Conservation (phyloP, 768 basidiomycete genomes). For the Serendipita sp. region DNA sequence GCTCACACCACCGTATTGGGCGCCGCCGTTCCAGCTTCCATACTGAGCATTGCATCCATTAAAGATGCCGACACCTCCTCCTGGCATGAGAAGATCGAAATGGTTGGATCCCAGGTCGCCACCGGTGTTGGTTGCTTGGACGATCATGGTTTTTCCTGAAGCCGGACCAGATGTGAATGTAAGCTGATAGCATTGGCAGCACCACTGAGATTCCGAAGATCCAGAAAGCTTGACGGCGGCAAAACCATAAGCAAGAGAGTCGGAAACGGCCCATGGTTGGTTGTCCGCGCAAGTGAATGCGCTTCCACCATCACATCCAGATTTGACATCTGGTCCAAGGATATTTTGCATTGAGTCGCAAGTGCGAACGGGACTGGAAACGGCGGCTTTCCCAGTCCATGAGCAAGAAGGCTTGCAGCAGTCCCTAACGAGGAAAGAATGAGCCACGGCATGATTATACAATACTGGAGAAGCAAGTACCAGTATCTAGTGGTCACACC, state of each 20-base stretch:
- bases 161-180: constrained; percentile 16
- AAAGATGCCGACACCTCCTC: constrained; percentile 14
- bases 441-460: background rate
- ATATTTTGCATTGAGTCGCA: constrained; percentile 9
- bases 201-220: constrained; percentile 9
- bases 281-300: constrained; percentile 11
- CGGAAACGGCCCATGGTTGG: constrained; percentile 10
- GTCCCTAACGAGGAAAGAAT: constrained; percentile 6
- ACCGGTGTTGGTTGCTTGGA: constrained; percentile 16
- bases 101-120: constrained; percentile 7
- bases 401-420: constrained; percentile 12
- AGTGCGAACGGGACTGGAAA: constrained; percentile 9
- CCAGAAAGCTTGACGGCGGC: constrained; percentile 12
- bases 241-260: constrained; percentile 11
- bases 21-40: constrained; percentile 8
- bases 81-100: constrained; percentile 11
- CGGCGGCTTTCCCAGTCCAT: constrained; percentile 11
- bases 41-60: constrained; percentile 15
- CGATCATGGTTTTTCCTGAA: constrained; percentile 14
- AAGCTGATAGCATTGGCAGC: constrained; percentile 16
- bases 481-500: constrained; percentile 12
- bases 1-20: constrained; percentile 11
- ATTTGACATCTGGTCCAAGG: constrained; percentile 6
- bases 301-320: constrained; percentile 9
- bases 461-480: background rate